phyloP scores from a whole-genome alignment of 805 yeast species.

The Wickerhamomyces alni region DNA sequence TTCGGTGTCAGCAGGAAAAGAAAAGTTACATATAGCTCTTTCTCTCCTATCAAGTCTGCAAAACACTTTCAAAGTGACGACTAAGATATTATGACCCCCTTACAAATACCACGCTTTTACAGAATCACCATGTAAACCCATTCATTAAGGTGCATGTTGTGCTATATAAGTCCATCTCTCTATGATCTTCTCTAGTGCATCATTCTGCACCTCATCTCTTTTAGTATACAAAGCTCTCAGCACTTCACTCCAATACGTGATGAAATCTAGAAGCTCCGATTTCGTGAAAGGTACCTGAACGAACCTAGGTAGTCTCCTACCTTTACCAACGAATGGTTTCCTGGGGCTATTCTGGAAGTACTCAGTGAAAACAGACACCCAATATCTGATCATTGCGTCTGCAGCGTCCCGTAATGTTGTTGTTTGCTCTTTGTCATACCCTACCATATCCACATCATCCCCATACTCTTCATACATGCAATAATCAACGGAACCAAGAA shows the following conservation, averaged over 20 bases:
- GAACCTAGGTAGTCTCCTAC: conserved; percentile 22
- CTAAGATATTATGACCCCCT: neutral
- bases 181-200: conserved; percentile 25
- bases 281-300: conserved; percentile 24
- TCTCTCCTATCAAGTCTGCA: conserved; percentile 21
- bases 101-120: too few species aligned
- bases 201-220: conserved; percentile 26
- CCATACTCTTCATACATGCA: conserved; percentile 53
- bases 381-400: conserved; percentile 36
- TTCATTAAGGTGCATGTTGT: too few species aligned
- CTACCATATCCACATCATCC: conserved; percentile 44
- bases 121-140: too few species aligned
- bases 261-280: conserved; percentile 33
- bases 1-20: conserved; percentile 22
- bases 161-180: conserved; percentile 29
- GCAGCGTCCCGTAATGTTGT: conserved; percentile 37
- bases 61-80: conserved; percentile 14
- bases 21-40: conserved; percentile 11
- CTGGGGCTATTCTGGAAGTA: conserved; percentile 29
- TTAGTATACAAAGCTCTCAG: conserved; percentile 37
- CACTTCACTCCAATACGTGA: conserved; percentile 46
- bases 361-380: conserved; percentile 53
- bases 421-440: conserved; percentile 35
- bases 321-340: conserved; percentile 18
- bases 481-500: conserved; percentile 40